phyloP scores from a whole-genome alignment of 768 basidiomycete species.

The Tephrocybe sp. region DNA sequence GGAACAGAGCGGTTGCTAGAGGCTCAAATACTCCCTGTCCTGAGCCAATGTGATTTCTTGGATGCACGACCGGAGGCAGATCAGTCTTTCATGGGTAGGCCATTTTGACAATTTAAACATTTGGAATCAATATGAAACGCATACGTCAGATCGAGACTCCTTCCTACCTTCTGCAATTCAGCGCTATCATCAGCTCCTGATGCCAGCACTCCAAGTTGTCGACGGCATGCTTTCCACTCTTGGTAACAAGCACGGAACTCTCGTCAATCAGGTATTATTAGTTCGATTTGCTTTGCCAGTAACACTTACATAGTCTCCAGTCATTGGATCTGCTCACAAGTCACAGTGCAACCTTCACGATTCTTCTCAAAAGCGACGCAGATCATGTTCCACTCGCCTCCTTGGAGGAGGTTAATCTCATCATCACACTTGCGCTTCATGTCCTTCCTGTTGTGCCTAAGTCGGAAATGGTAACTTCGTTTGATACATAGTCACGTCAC shows the following conservation, averaged over 20 bases:
- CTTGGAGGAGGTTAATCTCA: slow-evolving; percentile 76
- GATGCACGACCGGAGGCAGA: slow-evolving; percentile 83
- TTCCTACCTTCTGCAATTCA: slow-evolving; percentile 86
- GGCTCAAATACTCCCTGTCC: slow-evolving; percentile 64
- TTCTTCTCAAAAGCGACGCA: slow-evolving; percentile 74
- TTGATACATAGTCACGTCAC: not conserved
- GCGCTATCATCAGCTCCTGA: slow-evolving; percentile 87
- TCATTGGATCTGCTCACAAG: slow-evolving; percentile 76
- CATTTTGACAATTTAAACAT: not conserved
- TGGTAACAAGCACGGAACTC: slow-evolving; percentile 64
- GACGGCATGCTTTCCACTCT: slow-evolving; percentile 76
- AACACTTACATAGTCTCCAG: slow-evolving; percentile 32
- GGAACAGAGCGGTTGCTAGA: slow-evolving; percentile 87
- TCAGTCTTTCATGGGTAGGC: slow-evolving; percentile 75
- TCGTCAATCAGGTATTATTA: slow-evolving; percentile 60
- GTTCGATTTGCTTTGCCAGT: not conserved
- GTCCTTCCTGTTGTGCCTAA: slow-evolving; percentile 72
- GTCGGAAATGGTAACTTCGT: slow-evolving; percentile 67
- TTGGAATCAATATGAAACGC: slow-evolving; percentile 7
- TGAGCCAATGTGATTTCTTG: slow-evolving; percentile 85
- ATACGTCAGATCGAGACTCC: slow-evolving; percentile 64
- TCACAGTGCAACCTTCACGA: slow-evolving; percentile 81
- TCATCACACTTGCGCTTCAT: slow-evolving; percentile 68
- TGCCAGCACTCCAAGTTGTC: slow-evolving; percentile 83
- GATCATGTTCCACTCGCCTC: slow-evolving; percentile 59